Evolutionary conservation across 169 alveolate genomes (phyloP).

Genomic region (Plasmodium cynomolgi): DNA sequence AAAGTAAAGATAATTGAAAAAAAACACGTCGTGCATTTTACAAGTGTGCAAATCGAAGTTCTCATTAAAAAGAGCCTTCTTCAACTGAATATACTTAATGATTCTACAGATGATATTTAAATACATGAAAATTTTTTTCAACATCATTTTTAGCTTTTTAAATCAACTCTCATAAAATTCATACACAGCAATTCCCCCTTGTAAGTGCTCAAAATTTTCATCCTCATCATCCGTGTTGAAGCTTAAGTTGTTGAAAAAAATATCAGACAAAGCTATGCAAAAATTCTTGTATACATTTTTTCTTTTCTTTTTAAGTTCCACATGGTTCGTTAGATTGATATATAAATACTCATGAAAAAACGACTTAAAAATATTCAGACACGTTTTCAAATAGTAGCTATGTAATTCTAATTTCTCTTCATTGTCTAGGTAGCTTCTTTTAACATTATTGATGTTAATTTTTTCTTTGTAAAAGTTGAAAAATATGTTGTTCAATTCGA

Average conservation of each 20-base stretch:
- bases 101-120: conserved; percentile 41
- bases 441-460: conserved; percentile 21
- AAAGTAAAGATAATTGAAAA: conserved; percentile 62
- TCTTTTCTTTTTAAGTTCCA: conserved; percentile 46
- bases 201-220: conserved; percentile 54
- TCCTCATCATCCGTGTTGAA: conserved; percentile 37
- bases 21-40: conserved; percentile 69
- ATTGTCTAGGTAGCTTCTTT: conserved; percentile 24
- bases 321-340: conserved; percentile 32
- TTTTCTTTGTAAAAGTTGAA: conserved; percentile 40
- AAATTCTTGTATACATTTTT: conserved; percentile 47
- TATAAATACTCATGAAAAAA: conserved; percentile 71
- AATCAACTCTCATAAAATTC: conserved; percentile 42
- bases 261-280: conserved; percentile 64
- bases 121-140: conserved; percentile 66
- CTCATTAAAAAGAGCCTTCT: conserved; percentile 43
- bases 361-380: conserved; percentile 30
- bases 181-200: conserved; percentile 55
- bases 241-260: conserved; percentile 51
- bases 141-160: conserved; percentile 37
- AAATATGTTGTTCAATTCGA: conserved; percentile 26
- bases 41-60: conserved; percentile 61
- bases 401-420: conserved; percentile 56
- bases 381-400: conserved; percentile 38
- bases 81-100: conserved; percentile 40